phyloP scores from a whole-genome alignment of 148 eudicot species.

The Heliamphora exappendiculata region DNA sequence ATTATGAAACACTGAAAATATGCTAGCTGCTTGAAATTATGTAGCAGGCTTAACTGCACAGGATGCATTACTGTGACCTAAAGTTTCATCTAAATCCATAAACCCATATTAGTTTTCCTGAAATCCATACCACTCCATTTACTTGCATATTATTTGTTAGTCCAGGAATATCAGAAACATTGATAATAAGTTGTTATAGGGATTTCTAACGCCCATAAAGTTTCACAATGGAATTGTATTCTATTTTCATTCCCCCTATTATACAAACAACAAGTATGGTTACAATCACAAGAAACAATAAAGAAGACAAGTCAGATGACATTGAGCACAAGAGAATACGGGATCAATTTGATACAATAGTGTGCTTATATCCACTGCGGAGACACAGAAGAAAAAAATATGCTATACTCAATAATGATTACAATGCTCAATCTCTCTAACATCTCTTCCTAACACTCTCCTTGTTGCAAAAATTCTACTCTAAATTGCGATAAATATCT shows the following conservation, averaged over 20 bases:
- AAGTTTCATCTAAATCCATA: not conserved
- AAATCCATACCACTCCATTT: not conserved
- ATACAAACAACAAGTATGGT: too few relatives aligned
- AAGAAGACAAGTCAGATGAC: too few relatives aligned
- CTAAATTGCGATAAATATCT: too few relatives aligned
- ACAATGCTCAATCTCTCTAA: too few relatives aligned
- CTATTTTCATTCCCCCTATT: not conserved
- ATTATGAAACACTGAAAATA: not conserved
- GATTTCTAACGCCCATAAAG: not conserved
- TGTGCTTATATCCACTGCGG: too few relatives aligned
- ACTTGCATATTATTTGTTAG: not conserved
- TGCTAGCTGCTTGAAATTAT: conserved; percentile 4
- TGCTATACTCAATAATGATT: too few relatives aligned
- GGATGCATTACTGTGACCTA: not conserved
- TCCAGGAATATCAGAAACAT: not conserved
- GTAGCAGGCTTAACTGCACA: too few relatives aligned
- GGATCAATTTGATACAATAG: too few relatives aligned
- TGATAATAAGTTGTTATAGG: not conserved
- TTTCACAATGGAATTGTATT: not conserved
- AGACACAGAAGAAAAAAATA: too few relatives aligned
- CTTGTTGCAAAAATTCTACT: not conserved
- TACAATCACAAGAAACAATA: too few relatives aligned
- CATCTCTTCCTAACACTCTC: not conserved
- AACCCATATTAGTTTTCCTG: not conserved
- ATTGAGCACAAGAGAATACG: too few relatives aligned